Percentiles rank a stretch among this genome's conserved stretches.
phyloP scores from a whole-genome alignment of 2,329 filamentous ascomycete genomes.

The Fusarium sp. region DNA sequence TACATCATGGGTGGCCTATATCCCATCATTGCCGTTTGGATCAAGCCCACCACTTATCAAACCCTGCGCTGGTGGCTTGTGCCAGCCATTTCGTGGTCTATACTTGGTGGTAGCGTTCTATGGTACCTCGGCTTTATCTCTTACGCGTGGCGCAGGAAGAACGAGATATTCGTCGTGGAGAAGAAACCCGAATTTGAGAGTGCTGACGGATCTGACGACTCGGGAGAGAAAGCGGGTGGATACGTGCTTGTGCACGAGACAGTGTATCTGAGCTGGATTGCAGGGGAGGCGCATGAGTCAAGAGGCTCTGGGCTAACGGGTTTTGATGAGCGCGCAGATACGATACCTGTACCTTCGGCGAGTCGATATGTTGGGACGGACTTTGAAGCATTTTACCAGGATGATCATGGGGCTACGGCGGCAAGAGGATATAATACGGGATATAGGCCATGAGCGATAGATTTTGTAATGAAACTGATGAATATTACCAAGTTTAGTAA shows the following conservation, averaged over 20 bases:
- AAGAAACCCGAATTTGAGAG: slow-evolving; percentile 50
- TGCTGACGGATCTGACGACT: slow-evolving; percentile 29
- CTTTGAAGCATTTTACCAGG: slow-evolving; percentile 39
- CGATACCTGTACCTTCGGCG: slow-evolving; percentile 1
- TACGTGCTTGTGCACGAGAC: slow-evolving; percentile 52
- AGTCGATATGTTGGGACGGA: slow-evolving; percentile 41
- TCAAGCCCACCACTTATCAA: slow-evolving; percentile 36
- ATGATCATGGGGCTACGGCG: slow-evolving; percentile 4
- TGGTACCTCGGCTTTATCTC: slow-evolving; percentile 52
- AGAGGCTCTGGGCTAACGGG: slow-evolving; percentile 14
- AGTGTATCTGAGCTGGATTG: slow-evolving; percentile 51
- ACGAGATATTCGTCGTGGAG: slow-evolving; percentile 50
- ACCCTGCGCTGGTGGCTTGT: slow-evolving; percentile 47
- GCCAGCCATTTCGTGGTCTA: slow-evolving; percentile 46
- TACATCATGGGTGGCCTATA: slow-evolving; percentile 49
- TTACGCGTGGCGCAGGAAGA: slow-evolving; percentile 45
- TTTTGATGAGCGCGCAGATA: slow-evolving; percentile 10
- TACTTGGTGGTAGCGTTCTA: slow-evolving; percentile 43
- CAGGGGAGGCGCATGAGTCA: slow-evolving; percentile 42
- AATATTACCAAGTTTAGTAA: background rate
- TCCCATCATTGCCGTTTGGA: slow-evolving; percentile 49
- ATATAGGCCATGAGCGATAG: slow-evolving; percentile 10
- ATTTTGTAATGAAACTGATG: background rate
- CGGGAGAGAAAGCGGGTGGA: slow-evolving; percentile 36
- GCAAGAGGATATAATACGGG: slow-evolving; percentile 27